phyloP scores from a whole-genome alignment of 2,329 filamentous ascomycete genomes.

The Alternaria sp. region DNA sequence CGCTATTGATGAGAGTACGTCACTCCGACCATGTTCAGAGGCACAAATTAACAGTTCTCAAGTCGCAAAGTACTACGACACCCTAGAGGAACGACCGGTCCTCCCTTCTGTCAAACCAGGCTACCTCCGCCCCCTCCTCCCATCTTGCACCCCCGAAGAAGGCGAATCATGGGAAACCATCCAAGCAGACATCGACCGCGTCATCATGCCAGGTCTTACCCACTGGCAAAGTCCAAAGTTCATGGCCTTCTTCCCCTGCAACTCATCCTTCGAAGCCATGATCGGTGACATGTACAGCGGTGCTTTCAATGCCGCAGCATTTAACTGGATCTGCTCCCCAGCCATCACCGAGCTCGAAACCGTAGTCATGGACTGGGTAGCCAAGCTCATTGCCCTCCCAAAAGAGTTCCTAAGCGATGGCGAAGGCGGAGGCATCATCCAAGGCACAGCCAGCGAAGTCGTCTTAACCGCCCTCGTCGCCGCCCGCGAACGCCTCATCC shows the following conservation, averaged over 20 bases:
- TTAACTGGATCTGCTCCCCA: conserved; percentile 97
- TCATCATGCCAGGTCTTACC: conserved; percentile 91
- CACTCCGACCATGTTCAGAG: neutral
- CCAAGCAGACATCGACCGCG: conserved; percentile 80
- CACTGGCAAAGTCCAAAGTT: conserved; percentile 94
- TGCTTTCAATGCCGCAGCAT: conserved; percentile 87
- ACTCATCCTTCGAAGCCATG: conserved; percentile 81
- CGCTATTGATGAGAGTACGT: conserved; percentile 80
- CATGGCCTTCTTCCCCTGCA: conserved; percentile 93
- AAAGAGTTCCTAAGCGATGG: conserved; percentile 76
- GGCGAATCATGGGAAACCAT: conserved; percentile 81
- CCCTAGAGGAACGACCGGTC: conserved; percentile 73
- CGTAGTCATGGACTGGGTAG: conserved; percentile 90
- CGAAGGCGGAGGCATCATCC: conserved; percentile 89
- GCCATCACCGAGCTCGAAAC: conserved; percentile 94
- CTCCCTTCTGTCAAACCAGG: conserved; percentile 82
- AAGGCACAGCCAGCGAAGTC: conserved; percentile 88
- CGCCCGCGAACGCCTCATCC: conserved; percentile 71
- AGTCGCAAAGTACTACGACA: conserved; percentile 88
- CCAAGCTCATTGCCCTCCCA: conserved; percentile 76
- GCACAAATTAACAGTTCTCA: conserved; percentile 5
- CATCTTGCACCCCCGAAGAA: conserved; percentile 68
- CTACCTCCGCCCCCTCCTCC: conserved; percentile 83
- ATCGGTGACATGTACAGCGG: conserved; percentile 92
- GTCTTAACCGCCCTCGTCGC: conserved; percentile 87